Percentiles rank a stretch among this genome's conserved stretches.
These are phyloP conservation scores for Metschnikowia drakensbergensis DNA, from an alignment of 805 yeast genomes.

Conservation along the genomic window DNA sequence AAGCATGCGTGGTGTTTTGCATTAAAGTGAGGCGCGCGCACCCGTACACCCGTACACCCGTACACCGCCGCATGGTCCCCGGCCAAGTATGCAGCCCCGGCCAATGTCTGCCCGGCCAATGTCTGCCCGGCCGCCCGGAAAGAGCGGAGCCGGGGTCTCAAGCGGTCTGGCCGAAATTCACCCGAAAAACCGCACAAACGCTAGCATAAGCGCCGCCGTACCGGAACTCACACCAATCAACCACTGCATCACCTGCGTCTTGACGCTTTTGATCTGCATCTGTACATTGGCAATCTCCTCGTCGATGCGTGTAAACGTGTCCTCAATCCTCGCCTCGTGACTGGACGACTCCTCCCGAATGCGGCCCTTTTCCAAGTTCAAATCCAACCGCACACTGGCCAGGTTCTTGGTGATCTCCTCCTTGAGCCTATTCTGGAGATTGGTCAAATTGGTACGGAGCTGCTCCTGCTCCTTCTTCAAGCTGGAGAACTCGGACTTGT, in stretches of 20 bases:
- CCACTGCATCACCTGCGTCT: slow-evolving; percentile 98
- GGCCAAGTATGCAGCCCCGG: too few species aligned
- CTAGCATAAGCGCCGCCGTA: slow-evolving; percentile 90
- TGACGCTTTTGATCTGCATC: slow-evolving; percentile 91
- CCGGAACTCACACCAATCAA: slow-evolving; percentile 97
- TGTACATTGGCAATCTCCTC: slow-evolving; percentile 94
- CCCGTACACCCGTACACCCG: not conserved
- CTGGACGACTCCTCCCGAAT: slow-evolving; percentile 90
- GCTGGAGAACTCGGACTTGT: slow-evolving; percentile 77
- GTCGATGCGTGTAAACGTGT: slow-evolving; percentile 90
- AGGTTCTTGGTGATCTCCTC: slow-evolving; percentile 89
- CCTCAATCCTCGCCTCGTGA: slow-evolving; percentile 91
- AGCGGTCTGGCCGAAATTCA: too few species aligned
- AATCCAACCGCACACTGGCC: slow-evolving; percentile 85
- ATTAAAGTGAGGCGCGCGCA: not conserved
- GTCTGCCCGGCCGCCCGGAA: too few species aligned
- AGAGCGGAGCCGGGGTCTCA: too few species aligned
- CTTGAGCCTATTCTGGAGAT: slow-evolving; percentile 74
- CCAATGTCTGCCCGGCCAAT: too few species aligned
- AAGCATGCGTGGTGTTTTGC: not conserved
- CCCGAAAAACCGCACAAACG: slow-evolving; percentile 80
- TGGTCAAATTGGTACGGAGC: slow-evolving; percentile 78
- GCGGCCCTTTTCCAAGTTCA: slow-evolving; percentile 91
- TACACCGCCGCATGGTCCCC: not conserved
- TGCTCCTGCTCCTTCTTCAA: slow-evolving; percentile 86